Conservation (phyloP, 768 basidiomycete genomes). For the Rhizopogon vesiculosus region DNA sequence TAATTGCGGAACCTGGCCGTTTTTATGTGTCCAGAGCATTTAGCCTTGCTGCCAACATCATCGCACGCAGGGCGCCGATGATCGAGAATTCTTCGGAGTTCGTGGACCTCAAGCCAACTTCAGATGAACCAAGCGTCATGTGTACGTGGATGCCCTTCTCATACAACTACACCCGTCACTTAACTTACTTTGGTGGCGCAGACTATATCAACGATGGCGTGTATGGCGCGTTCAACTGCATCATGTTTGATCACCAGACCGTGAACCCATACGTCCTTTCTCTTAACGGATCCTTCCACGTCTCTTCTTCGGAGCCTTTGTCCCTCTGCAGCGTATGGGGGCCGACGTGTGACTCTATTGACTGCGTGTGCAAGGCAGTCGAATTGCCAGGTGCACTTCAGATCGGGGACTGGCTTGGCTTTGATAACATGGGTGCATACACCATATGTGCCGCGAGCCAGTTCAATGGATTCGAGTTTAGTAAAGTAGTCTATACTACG, state of each 20-base stretch:
- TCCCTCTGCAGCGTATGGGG: constrained; percentile 85
- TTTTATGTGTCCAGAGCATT: constrained; percentile 93
- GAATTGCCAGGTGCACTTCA: constrained; percentile 63
- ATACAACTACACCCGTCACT: background rate
- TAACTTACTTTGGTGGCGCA: constrained; percentile 24
- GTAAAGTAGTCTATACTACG: constrained; percentile 75
- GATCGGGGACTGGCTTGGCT: constrained; percentile 98
- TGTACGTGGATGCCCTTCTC: constrained; percentile 54
- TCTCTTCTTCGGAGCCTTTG: constrained; percentile 33
- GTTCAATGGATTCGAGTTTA: constrained; percentile 89
- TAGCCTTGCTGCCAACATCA: constrained; percentile 88
- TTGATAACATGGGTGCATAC: constrained; percentile 98
- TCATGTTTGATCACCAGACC: constrained; percentile 94
- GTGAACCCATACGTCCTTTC: constrained; percentile 82
- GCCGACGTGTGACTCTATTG: constrained; percentile 97
- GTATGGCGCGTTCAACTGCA: constrained; percentile 95
- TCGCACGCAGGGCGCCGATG: constrained; percentile 74
- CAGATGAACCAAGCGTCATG: constrained; percentile 66
- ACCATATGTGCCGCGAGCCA: constrained; percentile 96
- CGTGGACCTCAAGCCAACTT: constrained; percentile 18
- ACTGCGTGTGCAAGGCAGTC: constrained; percentile 72
- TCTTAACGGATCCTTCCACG: constrained; percentile 56
- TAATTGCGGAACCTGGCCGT: constrained; percentile 95
- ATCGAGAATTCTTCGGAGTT: constrained; percentile 23
- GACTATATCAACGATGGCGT: constrained; percentile 99